These are phyloP conservation scores for Antrodiella citrinella DNA, from an alignment of 768 basidiomycete genomes.

Conservation along the genomic window DNA sequence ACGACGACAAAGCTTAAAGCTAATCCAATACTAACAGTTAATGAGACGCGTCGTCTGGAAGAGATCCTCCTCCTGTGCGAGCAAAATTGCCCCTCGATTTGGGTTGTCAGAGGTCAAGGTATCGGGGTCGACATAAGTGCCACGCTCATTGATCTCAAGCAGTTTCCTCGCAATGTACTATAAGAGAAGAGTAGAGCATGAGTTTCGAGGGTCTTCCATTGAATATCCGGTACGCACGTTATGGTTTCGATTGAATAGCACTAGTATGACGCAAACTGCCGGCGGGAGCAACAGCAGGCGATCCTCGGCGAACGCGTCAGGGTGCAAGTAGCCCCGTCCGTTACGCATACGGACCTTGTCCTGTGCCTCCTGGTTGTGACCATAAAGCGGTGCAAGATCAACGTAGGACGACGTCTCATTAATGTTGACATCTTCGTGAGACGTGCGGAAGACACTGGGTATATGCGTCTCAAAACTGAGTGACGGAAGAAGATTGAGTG, in stretches of 20 bases:
- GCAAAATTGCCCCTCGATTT: constrained; percentile 25
- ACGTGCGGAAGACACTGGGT: constrained; percentile 74
- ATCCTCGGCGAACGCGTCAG: constrained; percentile 75
- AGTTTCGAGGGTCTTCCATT: constrained; percentile 83
- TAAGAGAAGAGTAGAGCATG: neutral
- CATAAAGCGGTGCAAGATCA: constrained; percentile 79
- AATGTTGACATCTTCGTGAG: constrained; percentile 52
- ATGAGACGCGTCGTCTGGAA: constrained; percentile 76
- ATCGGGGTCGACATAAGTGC: constrained; percentile 49
- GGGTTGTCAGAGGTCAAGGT: constrained; percentile 25
- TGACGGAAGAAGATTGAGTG: neutral
- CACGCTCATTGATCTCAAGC: constrained; percentile 75
- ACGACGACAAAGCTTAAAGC: neutral
- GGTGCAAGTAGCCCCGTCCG: constrained; percentile 59
- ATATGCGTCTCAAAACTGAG: neutral
- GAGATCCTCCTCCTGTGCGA: constrained; percentile 40
- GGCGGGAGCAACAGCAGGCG: constrained; percentile 75
- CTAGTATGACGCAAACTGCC: constrained; percentile 60
- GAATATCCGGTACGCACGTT: constrained; percentile 65
- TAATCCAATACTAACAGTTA: constrained; percentile 37
- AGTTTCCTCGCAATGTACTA: constrained; percentile 77
- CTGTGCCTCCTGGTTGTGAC: constrained; percentile 55
- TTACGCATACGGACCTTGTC: constrained; percentile 46
- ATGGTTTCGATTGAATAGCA: constrained; percentile 88
- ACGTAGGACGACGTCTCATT: constrained; percentile 87